Percentiles rank a stretch among this genome's conserved stretches.
These are phyloP conservation scores for Pythium aphanidermatum DNA, from an alignment of 352 stramenopile genomes.

Conservation along the genomic window DNA sequence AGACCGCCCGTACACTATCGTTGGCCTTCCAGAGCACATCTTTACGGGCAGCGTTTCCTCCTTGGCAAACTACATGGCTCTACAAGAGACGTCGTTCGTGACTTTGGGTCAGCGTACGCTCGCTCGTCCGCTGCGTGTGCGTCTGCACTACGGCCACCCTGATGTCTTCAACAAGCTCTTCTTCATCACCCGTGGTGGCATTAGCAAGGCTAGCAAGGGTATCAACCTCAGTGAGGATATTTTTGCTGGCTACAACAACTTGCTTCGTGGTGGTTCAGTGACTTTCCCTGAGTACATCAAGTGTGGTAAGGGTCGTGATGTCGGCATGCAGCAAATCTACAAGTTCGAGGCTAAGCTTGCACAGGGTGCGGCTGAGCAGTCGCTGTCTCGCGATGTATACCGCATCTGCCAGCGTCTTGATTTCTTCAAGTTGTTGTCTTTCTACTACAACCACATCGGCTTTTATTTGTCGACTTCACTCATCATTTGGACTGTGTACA, in stretches of 20 bases:
- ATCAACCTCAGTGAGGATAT: conserved; percentile 99
- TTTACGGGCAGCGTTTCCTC: conserved; percentile 98
- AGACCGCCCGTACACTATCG: conserved; percentile 89
- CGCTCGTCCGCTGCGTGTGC: conserved; percentile 93
- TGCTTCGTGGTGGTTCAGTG: conserved; percentile 93
- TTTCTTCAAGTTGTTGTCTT: conserved; percentile 98
- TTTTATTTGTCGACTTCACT: conserved; percentile 98
- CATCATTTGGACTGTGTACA: conserved; percentile 97
- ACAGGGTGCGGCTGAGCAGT: conserved; percentile 97
- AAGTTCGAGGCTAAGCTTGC: conserved; percentile 99
- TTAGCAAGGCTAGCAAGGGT: conserved; percentile 98
- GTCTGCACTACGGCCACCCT: conserved; percentile 98
- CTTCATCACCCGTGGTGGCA: conserved; percentile 98
- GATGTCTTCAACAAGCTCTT: conserved; percentile 99
- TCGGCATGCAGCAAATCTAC: conserved; percentile 99
- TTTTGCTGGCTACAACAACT: conserved; percentile 99
- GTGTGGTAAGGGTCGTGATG: conserved; percentile 98
- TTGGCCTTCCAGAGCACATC: conserved; percentile 98
- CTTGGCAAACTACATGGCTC: conserved; percentile 98
- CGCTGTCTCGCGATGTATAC: conserved; percentile 97
- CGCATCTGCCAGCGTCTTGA: conserved; percentile 96
- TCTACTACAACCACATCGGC: conserved; percentile 99
- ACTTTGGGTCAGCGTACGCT: conserved; percentile 97
- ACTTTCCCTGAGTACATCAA: conserved; percentile 99
- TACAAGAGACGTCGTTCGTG: conserved; percentile 99